Evolutionary conservation across 2,329 filamentous ascomycete genomes (phyloP).

Genomic region (Cercospora zeina): DNA sequence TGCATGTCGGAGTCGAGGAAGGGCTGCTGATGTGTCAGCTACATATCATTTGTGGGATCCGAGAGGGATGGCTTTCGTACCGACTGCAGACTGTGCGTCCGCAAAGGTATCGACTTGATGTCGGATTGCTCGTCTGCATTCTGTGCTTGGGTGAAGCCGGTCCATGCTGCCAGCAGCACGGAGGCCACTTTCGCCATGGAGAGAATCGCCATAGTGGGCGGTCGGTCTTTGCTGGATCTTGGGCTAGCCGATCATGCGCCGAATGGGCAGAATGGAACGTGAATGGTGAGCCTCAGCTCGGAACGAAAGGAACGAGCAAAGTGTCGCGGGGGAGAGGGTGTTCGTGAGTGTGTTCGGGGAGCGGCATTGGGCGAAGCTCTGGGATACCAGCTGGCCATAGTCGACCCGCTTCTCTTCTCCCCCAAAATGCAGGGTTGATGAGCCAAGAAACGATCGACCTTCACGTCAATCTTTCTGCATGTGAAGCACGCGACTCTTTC

Average conservation of each 20-base stretch:
- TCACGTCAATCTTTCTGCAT: constrained; percentile 11
- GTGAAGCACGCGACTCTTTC: constrained; percentile 1
- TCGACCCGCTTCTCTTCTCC: not conserved
- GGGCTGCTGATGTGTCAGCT: constrained; percentile 57
- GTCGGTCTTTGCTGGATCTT: not conserved
- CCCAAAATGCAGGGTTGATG: not conserved
- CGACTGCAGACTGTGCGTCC: constrained; percentile 40
- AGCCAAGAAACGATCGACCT: constrained; percentile 7
- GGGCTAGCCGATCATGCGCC: constrained; percentile 12
- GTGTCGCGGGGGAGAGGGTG: not conserved
- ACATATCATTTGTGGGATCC: not conserved
- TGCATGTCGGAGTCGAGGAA: constrained; percentile 98
- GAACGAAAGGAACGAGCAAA: constrained; percentile 1
- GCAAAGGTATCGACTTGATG: constrained; percentile 40
- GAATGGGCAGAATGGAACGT: constrained; percentile 7
- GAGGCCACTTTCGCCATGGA: constrained; percentile 28
- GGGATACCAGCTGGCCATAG: constrained; percentile 1
- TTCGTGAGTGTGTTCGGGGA: not conserved
- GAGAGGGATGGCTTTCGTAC: constrained; percentile 24
- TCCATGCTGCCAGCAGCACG: constrained; percentile 40
- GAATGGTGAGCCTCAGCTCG: constrained; percentile 8
- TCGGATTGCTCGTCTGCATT: constrained; percentile 34
- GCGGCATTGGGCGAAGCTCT: constrained; percentile 8
- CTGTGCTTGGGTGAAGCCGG: constrained; percentile 30
- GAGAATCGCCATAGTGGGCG: constrained; percentile 27